Base-by-base conservation (phyloP, 2,329 filamentous ascomycete species). In the Xylaria polymorpha region DNA sequence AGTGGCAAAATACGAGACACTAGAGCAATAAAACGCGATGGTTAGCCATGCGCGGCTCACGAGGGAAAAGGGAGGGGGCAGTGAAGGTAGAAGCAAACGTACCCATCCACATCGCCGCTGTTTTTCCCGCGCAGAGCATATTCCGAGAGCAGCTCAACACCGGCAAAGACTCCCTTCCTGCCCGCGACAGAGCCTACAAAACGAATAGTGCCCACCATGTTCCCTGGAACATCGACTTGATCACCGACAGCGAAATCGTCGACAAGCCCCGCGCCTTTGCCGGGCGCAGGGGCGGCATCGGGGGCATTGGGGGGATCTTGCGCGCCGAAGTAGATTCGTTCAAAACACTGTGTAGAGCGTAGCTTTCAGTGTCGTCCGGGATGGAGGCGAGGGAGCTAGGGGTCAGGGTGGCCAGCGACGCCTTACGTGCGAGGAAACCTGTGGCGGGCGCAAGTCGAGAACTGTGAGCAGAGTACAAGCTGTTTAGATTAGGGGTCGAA, bases 91-190 rank as follows among this genome's bases (percentile, higher is more conserved):
- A 41, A 25, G 20, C 39, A 62, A 22, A 71, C 71, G 22, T 86
- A 95, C 93, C 95, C 96, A 74, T 98, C 95, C 64, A 98, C 96
- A 80, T 97, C 94, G 72, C 96, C 96, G 76, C 88, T 97, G 78
- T 99, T 99, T 85, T 99, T 99, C 41, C 96, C 96, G 78, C 92
- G 89, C 61, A 86, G 81, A 41, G 94, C 92, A 83, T 91, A 97
- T 74, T 97, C 92, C 62, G 88, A 84, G 76, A 91, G 89, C 71
- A 99, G 85, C 81, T 99, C 96, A 43, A 99, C 93, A 55, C 96
- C 96, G 39, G 93, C 94, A 84, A 99, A 99, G 22, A 88, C 88
- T 60, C 96, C 96, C 74, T 92, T 94, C 84, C 97, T 98, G 71
- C 94, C 94, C 74, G 90, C 88, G 48, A 99, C 95, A 46, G 85